Evolutionary conservation across 2,329 filamentous ascomycete species (phyloP).

Genomic region (Colletotrichum brevisporum): DNA sequence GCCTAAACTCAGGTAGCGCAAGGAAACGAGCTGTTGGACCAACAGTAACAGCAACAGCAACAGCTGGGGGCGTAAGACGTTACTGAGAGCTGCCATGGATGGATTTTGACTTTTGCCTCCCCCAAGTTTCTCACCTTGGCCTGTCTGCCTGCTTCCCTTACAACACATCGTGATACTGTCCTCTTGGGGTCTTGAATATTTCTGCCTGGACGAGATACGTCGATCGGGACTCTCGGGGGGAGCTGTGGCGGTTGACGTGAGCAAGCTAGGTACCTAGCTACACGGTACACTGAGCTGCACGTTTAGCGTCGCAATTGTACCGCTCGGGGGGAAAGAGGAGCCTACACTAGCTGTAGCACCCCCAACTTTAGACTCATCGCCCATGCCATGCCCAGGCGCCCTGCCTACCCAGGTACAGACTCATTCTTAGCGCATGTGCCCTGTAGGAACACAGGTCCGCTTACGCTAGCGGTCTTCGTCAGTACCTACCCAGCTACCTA

Average conservation of each 20-base stretch:
- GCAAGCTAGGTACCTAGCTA: too few species aligned
- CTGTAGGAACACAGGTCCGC: too few species aligned
- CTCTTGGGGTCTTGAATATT: too few species aligned
- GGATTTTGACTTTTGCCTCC: background rate
- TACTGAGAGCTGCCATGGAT: background rate
- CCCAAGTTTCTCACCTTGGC: background rate
- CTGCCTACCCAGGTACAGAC: background rate
- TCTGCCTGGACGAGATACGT: background rate
- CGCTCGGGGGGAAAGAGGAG: background rate
- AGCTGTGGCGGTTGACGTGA: constrained; percentile 16
- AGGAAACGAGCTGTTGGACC: constrained; percentile 13
- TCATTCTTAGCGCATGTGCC: background rate
- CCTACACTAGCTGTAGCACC: too few species aligned
- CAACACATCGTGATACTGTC: too few species aligned
- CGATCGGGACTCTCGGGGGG: background rate
- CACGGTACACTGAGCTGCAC: background rate
- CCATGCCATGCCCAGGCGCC: background rate
- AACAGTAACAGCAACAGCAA: constrained; percentile 2
- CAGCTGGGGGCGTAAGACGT: background rate
- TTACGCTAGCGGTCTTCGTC: too few species aligned
- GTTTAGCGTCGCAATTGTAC: constrained; percentile 7
- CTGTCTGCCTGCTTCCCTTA: too few species aligned
- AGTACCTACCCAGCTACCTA: too few species aligned
- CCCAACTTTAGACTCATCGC: constrained; percentile 15
- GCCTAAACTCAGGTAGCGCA: constrained; percentile 5